Evolutionary conservation across 225 moss, liverwort and hornwort genomes (phyloP).

Genomic region (Ulota crispa): DNA sequence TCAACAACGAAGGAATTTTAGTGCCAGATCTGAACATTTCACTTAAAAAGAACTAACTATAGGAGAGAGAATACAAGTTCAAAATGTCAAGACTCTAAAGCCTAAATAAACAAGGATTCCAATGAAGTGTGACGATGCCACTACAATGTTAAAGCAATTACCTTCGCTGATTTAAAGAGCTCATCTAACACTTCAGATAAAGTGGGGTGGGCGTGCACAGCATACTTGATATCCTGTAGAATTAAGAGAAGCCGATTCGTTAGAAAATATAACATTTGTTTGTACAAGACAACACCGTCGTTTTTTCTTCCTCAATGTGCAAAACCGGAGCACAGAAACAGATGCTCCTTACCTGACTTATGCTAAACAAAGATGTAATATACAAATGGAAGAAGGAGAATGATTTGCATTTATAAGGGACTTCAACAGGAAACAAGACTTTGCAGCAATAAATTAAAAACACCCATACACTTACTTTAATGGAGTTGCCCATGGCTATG

Average conservation of each 20-base stretch:
- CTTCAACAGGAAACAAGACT: background rate
- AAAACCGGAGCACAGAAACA: background rate
- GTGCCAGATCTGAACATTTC: background rate
- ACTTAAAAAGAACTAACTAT: no score
- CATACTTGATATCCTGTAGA: slow-evolving; percentile 85
- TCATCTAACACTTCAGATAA: slow-evolving; percentile 97
- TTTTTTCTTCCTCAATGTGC: background rate
- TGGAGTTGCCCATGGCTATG: slow-evolving; percentile 81
- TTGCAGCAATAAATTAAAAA: background rate
- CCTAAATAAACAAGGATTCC: background rate
- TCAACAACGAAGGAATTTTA: background rate
- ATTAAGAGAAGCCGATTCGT: background rate
- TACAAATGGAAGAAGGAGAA: background rate
- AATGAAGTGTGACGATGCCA: background rate
- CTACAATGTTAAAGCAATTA: slow-evolving; percentile 16
- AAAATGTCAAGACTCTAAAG: background rate
- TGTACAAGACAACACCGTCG: background rate
- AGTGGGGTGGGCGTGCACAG: slow-evolving; percentile 98
- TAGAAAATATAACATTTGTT: background rate
- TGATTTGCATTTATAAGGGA: background rate
- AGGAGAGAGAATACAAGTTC: background rate
- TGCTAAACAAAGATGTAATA: no score
- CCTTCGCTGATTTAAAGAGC: slow-evolving; percentile 95
- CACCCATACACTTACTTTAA: slow-evolving; percentile 55
- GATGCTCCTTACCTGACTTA: background rate